Evolutionary conservation across 108 stramenopile genomes (phyloP).

Genomic region (Asterionellopsis glacialis): DNA sequence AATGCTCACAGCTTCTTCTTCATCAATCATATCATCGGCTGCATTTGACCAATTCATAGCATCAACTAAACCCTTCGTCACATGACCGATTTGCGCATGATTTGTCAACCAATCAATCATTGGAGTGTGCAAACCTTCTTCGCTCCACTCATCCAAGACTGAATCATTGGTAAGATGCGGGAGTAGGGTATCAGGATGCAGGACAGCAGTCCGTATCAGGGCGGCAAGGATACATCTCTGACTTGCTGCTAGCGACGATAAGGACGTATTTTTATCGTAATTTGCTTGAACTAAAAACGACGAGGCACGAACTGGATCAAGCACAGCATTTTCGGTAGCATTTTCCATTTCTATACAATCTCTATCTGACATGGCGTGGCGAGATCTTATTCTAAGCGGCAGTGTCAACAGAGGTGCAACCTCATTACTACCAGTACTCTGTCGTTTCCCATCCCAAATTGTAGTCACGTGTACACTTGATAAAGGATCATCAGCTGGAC

Average conservation of each 20-base stretch:
- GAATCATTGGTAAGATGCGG: slow-evolving; percentile 57
- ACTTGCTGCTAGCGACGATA: slow-evolving; percentile 62
- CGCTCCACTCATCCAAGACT: slow-evolving; percentile 43
- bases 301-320: slow-evolving; percentile 57
- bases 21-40: slow-evolving; percentile 37
- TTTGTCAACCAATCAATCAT: slow-evolving; percentile 36
- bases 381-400: slow-evolving; percentile 65
- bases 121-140: slow-evolving; percentile 18
- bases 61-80: slow-evolving; percentile 58
- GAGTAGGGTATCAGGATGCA: slow-evolving; percentile 58
- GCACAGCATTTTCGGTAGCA: slow-evolving; percentile 49
- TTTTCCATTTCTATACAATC: slow-evolving; percentile 76
- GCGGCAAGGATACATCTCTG: slow-evolving; percentile 71
- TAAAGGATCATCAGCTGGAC: slow-evolving; percentile 68
- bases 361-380: slow-evolving; percentile 24
- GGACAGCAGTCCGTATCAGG: slow-evolving; percentile 61
- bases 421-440: slow-evolving; percentile 6
- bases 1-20: slow-evolving; percentile 31
- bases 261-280: slow-evolving; percentile 54
- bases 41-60: slow-evolving; percentile 77
- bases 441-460: slow-evolving; percentile 52
- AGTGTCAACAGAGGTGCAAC: slow-evolving; percentile 47
- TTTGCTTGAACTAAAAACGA: slow-evolving; percentile 50
- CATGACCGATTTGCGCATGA: slow-evolving; percentile 36
- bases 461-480: slow-evolving; percentile 45